phyloP scores from a whole-genome alignment of 208 protist species.

The Sergeia podlipaevii region DNA sequence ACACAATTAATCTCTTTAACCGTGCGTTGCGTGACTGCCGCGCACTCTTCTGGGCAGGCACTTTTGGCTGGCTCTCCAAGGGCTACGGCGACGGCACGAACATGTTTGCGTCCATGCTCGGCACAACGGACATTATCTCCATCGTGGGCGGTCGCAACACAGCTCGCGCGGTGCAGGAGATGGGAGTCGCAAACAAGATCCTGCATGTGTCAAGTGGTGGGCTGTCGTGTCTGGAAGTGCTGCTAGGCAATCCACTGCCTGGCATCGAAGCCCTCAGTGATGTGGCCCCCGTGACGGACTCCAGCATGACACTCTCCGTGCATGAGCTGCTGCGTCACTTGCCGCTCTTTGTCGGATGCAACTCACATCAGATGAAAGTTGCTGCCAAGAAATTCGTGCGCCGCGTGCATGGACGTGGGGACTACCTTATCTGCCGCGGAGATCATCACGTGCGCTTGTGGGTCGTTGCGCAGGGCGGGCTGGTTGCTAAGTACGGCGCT shows the following conservation, averaged over 20 bases:
- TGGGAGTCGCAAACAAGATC: constrained; percentile 53
- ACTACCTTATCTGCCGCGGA: constrained; percentile 62
- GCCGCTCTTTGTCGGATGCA: constrained; percentile 74
- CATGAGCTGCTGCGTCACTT: constrained; percentile 61
- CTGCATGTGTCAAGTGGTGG: constrained; percentile 97
- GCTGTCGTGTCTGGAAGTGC: constrained; percentile 96
- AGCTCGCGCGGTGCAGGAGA: constrained; percentile 21
- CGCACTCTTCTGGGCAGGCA: constrained; percentile 95
- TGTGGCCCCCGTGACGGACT: constrained; percentile 23
- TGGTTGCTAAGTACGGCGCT: constrained; percentile 48
- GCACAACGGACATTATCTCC: constrained; percentile 34
- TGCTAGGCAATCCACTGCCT: constrained; percentile 93
- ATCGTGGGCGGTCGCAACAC: constrained; percentile 66
- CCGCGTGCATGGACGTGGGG: constrained; percentile 54
- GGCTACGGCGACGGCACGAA: constrained; percentile 83
- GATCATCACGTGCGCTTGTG: constrained; percentile 61
- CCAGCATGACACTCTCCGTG: constrained; percentile 32
- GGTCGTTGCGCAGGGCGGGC: constrained; percentile 58
- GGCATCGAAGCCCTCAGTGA: constrained; percentile 88
- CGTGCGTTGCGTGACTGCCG: constrained; percentile 75
- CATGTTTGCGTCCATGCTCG: constrained; percentile 55
- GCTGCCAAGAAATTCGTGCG: constrained; percentile 58
- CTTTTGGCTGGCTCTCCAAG: constrained; percentile 90
- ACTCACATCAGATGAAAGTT: constrained; percentile 59
- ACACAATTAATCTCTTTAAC: constrained; percentile 77